These are phyloP conservation scores for Macrolepiota dolichaula DNA, from an alignment of 768 basidiomycete species.

Conservation along the genomic window DNA sequence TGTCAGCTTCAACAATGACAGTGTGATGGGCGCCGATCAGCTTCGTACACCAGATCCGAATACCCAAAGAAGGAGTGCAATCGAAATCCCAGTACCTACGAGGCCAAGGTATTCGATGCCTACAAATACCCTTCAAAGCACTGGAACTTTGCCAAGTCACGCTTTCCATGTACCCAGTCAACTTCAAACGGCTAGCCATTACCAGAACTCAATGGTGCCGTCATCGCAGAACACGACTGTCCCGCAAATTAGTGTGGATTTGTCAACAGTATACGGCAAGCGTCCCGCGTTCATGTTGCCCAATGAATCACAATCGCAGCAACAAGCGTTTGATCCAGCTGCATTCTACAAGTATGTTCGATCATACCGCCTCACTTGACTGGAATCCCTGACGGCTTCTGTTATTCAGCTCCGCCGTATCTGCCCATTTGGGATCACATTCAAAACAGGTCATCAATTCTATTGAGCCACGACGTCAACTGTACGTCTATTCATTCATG, in stretches of 20 bases:
- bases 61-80: background rate
- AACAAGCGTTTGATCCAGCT: conserved; percentile 19
- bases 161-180: background rate
- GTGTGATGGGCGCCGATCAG: background rate
- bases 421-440: conserved; percentile 31
- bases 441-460: background rate
- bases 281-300: background rate
- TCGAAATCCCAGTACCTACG: background rate
- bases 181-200: background rate
- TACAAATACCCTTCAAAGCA: background rate
- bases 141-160: background rate
- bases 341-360: conserved; percentile 56
- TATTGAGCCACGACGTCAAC: background rate
- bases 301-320: conserved; percentile 1
- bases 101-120: background rate
- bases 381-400: background rate
- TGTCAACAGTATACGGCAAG: conserved; percentile 4
- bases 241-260: background rate
- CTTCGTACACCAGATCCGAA: background rate
- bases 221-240: background rate
- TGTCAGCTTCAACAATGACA: background rate
- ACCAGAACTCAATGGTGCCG: background rate
- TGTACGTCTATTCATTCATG: background rate
- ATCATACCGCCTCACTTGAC: background rate
- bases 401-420: conserved; percentile 46